These are phyloP conservation scores for Calycina herbarum DNA, from an alignment of 2,329 filamentous ascomycete species.

Conservation along the genomic window DNA sequence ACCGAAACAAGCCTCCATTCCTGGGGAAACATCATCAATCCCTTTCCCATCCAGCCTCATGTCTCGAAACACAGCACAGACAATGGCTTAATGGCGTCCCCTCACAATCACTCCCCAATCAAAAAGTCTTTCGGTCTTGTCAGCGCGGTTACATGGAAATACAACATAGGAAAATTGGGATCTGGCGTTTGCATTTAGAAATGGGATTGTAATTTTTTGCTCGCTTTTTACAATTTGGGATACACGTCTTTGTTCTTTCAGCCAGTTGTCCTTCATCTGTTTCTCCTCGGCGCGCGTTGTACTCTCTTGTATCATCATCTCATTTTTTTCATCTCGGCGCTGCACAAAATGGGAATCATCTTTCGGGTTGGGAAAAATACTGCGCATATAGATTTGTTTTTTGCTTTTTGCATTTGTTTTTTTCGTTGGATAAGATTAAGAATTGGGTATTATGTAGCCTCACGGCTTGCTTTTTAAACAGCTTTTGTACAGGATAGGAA, in stretches of 20 bases:
- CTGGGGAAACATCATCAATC: constrained; percentile 8
- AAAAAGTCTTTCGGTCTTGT: constrained; percentile 14
- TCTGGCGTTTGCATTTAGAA: constrained; percentile 34
- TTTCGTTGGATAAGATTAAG: constrained; percentile 16
- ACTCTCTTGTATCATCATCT: constrained; percentile 18
- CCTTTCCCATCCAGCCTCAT: constrained; percentile 17
- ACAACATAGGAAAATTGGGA: constrained; percentile 8
- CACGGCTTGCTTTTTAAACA: constrained; percentile 21
- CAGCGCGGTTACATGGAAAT: constrained; percentile 15
- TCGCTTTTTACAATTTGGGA: constrained; percentile 13
- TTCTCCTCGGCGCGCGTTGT: constrained; percentile 14
- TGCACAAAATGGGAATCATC: constrained; percentile 29
- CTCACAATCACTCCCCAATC: background rate
- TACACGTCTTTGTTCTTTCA: constrained; percentile 3
- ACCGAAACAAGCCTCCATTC: constrained; percentile 13
- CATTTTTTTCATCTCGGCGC: constrained; percentile 19
- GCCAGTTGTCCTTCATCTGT: background rate
- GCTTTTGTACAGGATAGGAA: constrained; percentile 28
- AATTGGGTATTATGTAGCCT: constrained; percentile 15
- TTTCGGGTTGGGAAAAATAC: constrained; percentile 27
- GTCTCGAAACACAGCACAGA: constrained; percentile 33
- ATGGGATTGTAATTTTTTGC: constrained; percentile 18
- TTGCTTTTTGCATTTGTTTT: constrained; percentile 8
- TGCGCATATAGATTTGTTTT: constrained; percentile 30
- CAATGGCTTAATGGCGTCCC: background rate